Evolutionary conservation across 176 grass and related monocot genomes (phyloP).

Genomic region (Echinochloa phyllopogon): DNA sequence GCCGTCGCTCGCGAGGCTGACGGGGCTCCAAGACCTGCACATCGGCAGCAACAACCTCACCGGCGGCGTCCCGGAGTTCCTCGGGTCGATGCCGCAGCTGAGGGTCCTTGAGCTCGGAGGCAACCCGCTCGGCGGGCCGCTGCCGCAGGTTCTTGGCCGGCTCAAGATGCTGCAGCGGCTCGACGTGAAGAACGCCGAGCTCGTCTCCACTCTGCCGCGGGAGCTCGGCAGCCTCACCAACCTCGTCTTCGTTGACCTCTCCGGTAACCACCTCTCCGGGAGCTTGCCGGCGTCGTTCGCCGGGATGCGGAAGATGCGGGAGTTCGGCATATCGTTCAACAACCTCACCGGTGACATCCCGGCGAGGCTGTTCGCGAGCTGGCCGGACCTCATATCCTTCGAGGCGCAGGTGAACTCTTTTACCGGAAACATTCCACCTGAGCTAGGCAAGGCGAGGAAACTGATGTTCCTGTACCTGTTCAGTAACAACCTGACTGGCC

Average conservation of each 20-base stretch:
- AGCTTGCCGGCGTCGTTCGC: conserved; percentile 38
- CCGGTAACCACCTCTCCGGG: conserved; percentile 51
- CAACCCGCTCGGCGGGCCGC: conserved; percentile 46
- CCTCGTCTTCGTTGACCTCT: conserved; percentile 40
- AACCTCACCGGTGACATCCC: conserved; percentile 44
- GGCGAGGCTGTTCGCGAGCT: conserved; percentile 32
- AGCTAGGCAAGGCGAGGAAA: conserved; percentile 44
- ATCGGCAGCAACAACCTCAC: conserved; percentile 41
- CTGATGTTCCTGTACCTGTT: conserved; percentile 31
- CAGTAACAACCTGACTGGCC: conserved; percentile 41
- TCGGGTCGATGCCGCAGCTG: conserved; percentile 58
- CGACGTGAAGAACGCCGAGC: conserved; percentile 18
- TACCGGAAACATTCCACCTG: conserved; percentile 4
- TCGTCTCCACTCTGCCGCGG: conserved; percentile 53
- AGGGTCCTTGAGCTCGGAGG: conserved; percentile 58
- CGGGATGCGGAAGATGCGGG: conserved; percentile 48
- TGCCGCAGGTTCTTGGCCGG: conserved; percentile 60
- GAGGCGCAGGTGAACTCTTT: conserved; percentile 34
- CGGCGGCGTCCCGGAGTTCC: conserved; percentile 56
- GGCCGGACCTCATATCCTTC: conserved; percentile 59
- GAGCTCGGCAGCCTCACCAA: conserved; percentile 55
- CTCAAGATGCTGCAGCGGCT: conserved; percentile 59
- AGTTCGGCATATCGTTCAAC: conserved; percentile 58
- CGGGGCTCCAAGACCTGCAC: conserved; percentile 58
- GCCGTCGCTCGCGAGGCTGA: conserved; percentile 38